Percentiles rank a stretch among this genome's conserved stretches.
Evolutionary conservation across 176 grass and related monocot species (phyloP).

Genomic region (Phoenix roebelenii): DNA sequence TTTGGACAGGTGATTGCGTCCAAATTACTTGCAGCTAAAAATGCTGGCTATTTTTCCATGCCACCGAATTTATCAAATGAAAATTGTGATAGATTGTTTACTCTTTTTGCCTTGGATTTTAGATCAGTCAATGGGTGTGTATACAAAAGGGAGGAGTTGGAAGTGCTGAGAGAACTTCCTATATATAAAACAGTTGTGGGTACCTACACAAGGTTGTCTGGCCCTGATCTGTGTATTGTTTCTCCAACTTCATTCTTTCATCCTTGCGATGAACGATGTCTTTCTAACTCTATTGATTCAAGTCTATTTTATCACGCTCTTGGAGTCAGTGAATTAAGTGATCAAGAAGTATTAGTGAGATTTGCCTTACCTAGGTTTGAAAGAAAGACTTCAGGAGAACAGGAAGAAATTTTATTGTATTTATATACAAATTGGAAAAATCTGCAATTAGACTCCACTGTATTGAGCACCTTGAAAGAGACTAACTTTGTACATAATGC

Average conservation of each 20-base stretch:
- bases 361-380: slow-evolving; percentile 85
- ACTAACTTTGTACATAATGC: slow-evolving; percentile 75
- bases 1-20: slow-evolving; percentile 58
- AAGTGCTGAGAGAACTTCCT: slow-evolving; percentile 76
- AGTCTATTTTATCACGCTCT: slow-evolving; percentile 59
- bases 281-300: slow-evolving; percentile 47
- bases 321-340: slow-evolving; percentile 66
- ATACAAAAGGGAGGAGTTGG: slow-evolving; percentile 75
- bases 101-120: slow-evolving; percentile 71
- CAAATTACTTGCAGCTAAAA: slow-evolving; percentile 63
- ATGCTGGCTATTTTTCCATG: slow-evolving; percentile 46
- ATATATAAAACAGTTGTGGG: slow-evolving; percentile 82
- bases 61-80: slow-evolving; percentile 52
- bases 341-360: slow-evolving; percentile 78
- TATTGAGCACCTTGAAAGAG: slow-evolving; percentile 55
- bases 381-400: slow-evolving; percentile 63
- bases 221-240: slow-evolving; percentile 63
- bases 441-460: slow-evolving; percentile 59
- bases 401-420: slow-evolving; percentile 78
- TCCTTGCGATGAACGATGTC: slow-evolving; percentile 56
- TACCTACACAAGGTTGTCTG: slow-evolving; percentile 61
- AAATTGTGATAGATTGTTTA: slow-evolving; percentile 61
- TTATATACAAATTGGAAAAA: slow-evolving; percentile 81
- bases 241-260: slow-evolving; percentile 76
- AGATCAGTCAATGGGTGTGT: slow-evolving; percentile 32